Conservation (phyloP, 2,329 filamentous ascomycete species). For the Microdochium bolleyi region DNA sequence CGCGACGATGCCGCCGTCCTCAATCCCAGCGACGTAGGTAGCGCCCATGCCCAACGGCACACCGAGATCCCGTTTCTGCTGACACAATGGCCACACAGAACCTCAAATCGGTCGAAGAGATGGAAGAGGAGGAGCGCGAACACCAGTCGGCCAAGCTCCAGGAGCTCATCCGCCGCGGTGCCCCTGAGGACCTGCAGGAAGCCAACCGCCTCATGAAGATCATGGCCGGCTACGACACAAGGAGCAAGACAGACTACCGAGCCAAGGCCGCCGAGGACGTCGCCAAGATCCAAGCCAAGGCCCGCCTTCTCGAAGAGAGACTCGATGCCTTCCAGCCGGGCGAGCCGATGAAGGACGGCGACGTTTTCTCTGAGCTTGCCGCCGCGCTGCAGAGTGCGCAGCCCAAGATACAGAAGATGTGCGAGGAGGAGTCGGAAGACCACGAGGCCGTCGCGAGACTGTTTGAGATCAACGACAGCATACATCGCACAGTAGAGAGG, state of each 20-base stretch:
- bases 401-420: constrained; percentile 99
- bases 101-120: constrained; percentile 91
- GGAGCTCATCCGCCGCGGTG: constrained; percentile 86
- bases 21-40: constrained; percentile 88
- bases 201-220: constrained; percentile 98
- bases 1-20: constrained; percentile 92
- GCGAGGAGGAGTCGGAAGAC: constrained; percentile 96
- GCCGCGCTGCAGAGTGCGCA: constrained; percentile 86
- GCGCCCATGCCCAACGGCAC: neutral
- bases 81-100: constrained; percentile 46
- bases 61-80: neutral
- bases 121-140: constrained; percentile 93
- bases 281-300: constrained; percentile 90
- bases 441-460: constrained; percentile 92
- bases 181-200: constrained; percentile 89
- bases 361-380: constrained; percentile 76
- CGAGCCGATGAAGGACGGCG: constrained; percentile 64
- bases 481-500: constrained; percentile 90
- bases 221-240: constrained; percentile 95
- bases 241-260: constrained; percentile 93
- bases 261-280: constrained; percentile 97
- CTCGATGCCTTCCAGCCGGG: constrained; percentile 76
- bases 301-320: constrained; percentile 84
- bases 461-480: constrained; percentile 97
- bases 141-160: constrained; percentile 98